phyloP scores from a whole-genome alignment of 495 filamentous ascomycete species.

The Tetracladium setigerum region DNA sequence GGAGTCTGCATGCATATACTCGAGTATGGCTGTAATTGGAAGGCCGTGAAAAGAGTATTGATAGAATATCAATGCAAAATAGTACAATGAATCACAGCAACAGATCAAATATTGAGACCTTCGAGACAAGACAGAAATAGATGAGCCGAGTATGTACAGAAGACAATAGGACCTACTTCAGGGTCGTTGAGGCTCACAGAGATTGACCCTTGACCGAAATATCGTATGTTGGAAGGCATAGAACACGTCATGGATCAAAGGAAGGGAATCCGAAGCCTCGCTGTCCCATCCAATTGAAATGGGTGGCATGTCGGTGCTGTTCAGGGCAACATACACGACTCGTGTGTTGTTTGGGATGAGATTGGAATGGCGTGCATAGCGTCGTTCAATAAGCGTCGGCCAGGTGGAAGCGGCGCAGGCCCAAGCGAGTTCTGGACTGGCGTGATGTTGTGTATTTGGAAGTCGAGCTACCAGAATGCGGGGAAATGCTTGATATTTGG shows the following conservation, averaged over 20 bases:
- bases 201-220: too few relatives aligned
- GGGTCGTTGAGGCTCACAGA: neutral
- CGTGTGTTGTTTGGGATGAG: neutral
- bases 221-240: too few relatives aligned
- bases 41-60: neutral
- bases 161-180: neutral
- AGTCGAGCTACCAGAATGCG: slow-evolving; percentile 7
- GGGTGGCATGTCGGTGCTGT: neutral
- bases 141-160: too few relatives aligned
- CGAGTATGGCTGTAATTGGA: neutral
- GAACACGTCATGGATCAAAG: slow-evolving; percentile 12
- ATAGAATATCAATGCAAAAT: too few relatives aligned
- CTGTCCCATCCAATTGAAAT: neutral
- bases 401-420: slow-evolving; percentile 6
- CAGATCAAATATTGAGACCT: too few relatives aligned
- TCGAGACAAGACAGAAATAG: too few relatives aligned
- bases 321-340: slow-evolving; percentile 2
- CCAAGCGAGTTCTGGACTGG: neutral
- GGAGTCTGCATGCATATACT: neutral
- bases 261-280: slow-evolving; percentile 10
- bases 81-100: too few relatives aligned
- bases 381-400: slow-evolving; percentile 3
- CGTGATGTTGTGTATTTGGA: neutral
- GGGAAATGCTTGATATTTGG: neutral
- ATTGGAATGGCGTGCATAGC: neutral